A percentile compares a stretch with the other conserved stretches of the same genome.
phyloP scores from a whole-genome alignment of 192 early-diverging fungal genomes.

The Physocladia obscura region DNA sequence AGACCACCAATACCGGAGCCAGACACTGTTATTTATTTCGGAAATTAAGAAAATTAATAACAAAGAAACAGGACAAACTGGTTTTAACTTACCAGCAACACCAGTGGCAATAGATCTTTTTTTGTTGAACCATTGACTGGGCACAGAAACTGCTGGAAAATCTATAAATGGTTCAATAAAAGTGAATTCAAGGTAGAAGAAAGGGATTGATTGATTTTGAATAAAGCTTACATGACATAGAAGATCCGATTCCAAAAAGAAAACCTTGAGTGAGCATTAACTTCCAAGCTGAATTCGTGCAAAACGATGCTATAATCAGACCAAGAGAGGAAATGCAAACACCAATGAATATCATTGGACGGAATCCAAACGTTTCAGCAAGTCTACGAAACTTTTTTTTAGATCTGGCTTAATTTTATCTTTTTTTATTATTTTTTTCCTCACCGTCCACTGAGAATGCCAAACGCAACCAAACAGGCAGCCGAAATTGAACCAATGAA shows the following conservation, averaged over 20 bases:
- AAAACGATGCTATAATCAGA: slow-evolving; percentile 20
- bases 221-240: too few relatives aligned
- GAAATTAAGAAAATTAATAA: not conserved
- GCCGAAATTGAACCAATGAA: slow-evolving; percentile 34
- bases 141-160: slow-evolving; percentile 63
- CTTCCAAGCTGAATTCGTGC: slow-evolving; percentile 61
- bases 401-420: not conserved
- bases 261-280: slow-evolving; percentile 73
- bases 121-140: slow-evolving; percentile 71
- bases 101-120: slow-evolving; percentile 70
- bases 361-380: slow-evolving; percentile 50
- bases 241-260: slow-evolving; percentile 70
- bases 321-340: slow-evolving; percentile 41
- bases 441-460: slow-evolving; percentile 25
- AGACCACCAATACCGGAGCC: slow-evolving; percentile 76
- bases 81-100: slow-evolving; percentile 62
- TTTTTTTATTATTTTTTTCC: not conserved
- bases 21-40: slow-evolving; percentile 35
- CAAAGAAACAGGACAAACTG: too few relatives aligned
- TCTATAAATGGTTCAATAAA: too few relatives aligned
- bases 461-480: slow-evolving; percentile 35
- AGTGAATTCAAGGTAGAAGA: too few relatives aligned
- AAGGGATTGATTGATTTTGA: too few relatives aligned
- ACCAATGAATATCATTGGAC: slow-evolving; percentile 48
- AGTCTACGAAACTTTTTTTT: too few relatives aligned